Conservation (phyloP, 2,329 filamentous ascomycete species). For the Xylariaceae sp. region DNA sequence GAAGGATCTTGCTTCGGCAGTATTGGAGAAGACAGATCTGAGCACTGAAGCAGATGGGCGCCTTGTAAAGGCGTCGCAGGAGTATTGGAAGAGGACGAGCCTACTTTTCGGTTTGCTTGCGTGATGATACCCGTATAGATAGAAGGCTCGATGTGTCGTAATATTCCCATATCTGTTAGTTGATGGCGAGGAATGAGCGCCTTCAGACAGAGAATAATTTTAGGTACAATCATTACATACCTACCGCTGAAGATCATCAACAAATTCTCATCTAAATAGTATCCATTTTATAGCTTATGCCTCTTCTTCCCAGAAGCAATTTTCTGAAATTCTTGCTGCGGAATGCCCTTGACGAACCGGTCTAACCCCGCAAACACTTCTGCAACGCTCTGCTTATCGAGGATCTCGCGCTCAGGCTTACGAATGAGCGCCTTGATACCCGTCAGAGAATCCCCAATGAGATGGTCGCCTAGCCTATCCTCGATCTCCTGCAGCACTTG, state of each 20-base stretch:
- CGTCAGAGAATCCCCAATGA: constrained; percentile 78
- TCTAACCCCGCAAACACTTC: constrained; percentile 89
- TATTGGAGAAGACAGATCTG: constrained; percentile 54
- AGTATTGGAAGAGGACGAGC: constrained; percentile 84
- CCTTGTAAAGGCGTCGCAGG: constrained; percentile 67
- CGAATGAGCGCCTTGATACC: constrained; percentile 86
- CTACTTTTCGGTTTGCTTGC: constrained; percentile 80
- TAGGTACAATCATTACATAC: background rate
- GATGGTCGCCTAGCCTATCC: constrained; percentile 77
- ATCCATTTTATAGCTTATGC: constrained; percentile 72
- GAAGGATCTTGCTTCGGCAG: constrained; percentile 52
- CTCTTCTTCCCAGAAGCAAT: constrained; percentile 88
- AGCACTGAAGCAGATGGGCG: constrained; percentile 57
- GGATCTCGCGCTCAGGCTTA: constrained; percentile 70
- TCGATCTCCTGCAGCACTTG: constrained; percentile 81
- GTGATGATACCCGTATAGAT: constrained; percentile 38
- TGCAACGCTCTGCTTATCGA: constrained; percentile 78
- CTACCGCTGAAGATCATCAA: background rate
- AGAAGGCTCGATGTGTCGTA: background rate
- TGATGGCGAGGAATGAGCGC: too few relatives aligned
- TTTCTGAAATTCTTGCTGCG: constrained; percentile 87
- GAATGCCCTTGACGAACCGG: constrained; percentile 78
- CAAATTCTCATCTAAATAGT: too few relatives aligned
- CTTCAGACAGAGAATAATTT: too few relatives aligned
- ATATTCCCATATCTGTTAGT: too few relatives aligned